Conservation (phyloP, 2,329 filamentous ascomycete species). For the Penicillium sp. region DNA sequence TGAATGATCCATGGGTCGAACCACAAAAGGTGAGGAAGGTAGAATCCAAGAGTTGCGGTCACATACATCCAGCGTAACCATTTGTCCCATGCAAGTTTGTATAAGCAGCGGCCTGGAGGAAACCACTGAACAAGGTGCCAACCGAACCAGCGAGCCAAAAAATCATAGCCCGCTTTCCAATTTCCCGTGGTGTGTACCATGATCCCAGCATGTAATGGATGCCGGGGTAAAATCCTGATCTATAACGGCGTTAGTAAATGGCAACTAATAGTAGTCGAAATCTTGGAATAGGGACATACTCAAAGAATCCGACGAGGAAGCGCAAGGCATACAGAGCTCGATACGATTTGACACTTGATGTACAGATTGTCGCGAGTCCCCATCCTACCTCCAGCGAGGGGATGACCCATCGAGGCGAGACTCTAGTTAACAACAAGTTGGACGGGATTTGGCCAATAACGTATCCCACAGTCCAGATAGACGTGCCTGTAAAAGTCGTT, state of each 20-base stretch:
- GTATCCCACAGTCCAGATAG: constrained; percentile 41
- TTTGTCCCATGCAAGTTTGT: constrained; percentile 18
- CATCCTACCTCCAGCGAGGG: too few relatives aligned
- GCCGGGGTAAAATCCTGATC: constrained; percentile 21
- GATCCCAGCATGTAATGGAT: constrained; percentile 23
- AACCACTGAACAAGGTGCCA: constrained; percentile 19
- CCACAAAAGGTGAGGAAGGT: not conserved
- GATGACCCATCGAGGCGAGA: too few relatives aligned
- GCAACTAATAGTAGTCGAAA: too few relatives aligned
- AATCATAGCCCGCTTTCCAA: constrained; percentile 20
- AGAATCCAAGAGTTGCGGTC: not conserved
- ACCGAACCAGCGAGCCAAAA: constrained; percentile 19
- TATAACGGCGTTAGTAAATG: not conserved
- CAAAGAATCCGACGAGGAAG: constrained; percentile 24
- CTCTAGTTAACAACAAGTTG: constrained; percentile 40
- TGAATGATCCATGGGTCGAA: not conserved
- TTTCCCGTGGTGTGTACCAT: constrained; percentile 22
- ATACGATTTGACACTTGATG: constrained; percentile 20
- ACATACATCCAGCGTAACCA: constrained; percentile 19
- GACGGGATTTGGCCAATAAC: constrained; percentile 39
- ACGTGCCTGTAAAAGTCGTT: too few relatives aligned
- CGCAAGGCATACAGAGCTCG: constrained; percentile 18
- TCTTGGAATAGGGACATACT: constrained; percentile 8
- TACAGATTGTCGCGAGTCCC: constrained; percentile 17
- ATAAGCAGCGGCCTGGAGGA: constrained; percentile 19